A percentile compares a stretch with the other conserved stretches of the same genome.
Conservation (phyloP, 352 stramenopile species). For the Phytopythium kandeliae region DNA sequence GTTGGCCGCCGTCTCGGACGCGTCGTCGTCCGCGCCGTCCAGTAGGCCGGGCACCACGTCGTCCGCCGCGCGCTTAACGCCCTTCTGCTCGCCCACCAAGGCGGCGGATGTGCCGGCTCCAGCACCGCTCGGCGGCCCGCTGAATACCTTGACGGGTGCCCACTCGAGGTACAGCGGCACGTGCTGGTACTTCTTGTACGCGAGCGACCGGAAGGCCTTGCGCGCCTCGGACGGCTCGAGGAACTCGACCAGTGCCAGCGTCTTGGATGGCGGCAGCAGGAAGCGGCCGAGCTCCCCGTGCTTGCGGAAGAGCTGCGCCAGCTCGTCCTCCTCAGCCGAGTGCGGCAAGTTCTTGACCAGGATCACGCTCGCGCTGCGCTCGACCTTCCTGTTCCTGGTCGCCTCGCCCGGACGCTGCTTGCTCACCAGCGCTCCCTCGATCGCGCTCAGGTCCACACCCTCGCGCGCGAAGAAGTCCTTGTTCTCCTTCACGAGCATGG, state of each 20-base stretch:
- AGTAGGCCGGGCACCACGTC: slow-evolving; percentile 42
- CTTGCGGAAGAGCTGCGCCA: slow-evolving; percentile 94
- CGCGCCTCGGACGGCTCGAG: slow-evolving; percentile 92
- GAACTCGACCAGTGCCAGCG: slow-evolving; percentile 96
- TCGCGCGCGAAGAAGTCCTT: slow-evolving; percentile 95
- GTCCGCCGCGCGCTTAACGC: slow-evolving; percentile 45
- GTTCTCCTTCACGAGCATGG: slow-evolving; percentile 97
- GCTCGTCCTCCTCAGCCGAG: slow-evolving; percentile 90
- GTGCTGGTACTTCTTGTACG: slow-evolving; percentile 98
- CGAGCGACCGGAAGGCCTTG: slow-evolving; percentile 94
- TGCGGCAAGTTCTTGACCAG: slow-evolving; percentile 98
- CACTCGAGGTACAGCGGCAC: slow-evolving; percentile 99
- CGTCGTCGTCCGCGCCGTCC: slow-evolving; percentile 62
- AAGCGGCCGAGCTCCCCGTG: slow-evolving; percentile 86
- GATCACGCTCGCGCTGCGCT: slow-evolving; percentile 93
- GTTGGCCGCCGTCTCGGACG: slow-evolving; percentile 49
- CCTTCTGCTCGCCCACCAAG: slow-evolving; percentile 24
- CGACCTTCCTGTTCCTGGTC: slow-evolving; percentile 49
- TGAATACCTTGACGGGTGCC: slow-evolving; percentile 90
- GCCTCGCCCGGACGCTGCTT: slow-evolving; percentile 28
- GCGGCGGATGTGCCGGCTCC: too few relatives aligned
- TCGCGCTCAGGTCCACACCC: slow-evolving; percentile 92
- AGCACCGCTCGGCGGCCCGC: slow-evolving; percentile 15
- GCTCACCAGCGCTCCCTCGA: slow-evolving; percentile 84
- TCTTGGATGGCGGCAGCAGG: slow-evolving; percentile 91